These are phyloP conservation scores for Ophiorrhiza pumila DNA, from an alignment of 257 asterid genomes.

Conservation along the genomic window DNA sequence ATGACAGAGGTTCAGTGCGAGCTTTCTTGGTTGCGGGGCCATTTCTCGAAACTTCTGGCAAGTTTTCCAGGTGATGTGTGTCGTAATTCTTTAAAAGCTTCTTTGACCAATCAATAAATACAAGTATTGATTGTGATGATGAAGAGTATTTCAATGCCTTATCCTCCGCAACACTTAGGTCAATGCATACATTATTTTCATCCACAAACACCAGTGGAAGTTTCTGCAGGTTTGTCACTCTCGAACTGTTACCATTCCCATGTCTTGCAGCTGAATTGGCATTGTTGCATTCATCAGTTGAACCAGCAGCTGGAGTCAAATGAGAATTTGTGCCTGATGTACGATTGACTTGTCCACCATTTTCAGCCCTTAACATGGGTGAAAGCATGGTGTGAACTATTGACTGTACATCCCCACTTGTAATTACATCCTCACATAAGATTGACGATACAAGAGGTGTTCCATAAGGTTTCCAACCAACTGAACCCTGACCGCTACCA, in stretches of 20 bases:
- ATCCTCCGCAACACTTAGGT: constrained; percentile 80
- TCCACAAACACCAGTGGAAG: constrained; percentile 96
- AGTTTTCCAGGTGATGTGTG: constrained; percentile 71
- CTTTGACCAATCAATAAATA: constrained; percentile 97
- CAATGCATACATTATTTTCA: constrained; percentile 92
- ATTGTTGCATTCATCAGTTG: constrained; percentile 32
- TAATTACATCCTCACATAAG: constrained; percentile 73
- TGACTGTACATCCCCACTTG: constrained; percentile 78
- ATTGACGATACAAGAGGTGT: constrained; percentile 96
- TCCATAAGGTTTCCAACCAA: constrained; percentile 96
- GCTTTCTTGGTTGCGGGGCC: constrained; percentile 86
- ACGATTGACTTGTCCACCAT: constrained; percentile 28
- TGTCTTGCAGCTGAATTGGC: constrained; percentile 38
- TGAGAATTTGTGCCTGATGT: constrained; percentile 37
- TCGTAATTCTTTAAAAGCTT: constrained; percentile 86
- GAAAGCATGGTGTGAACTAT: constrained; percentile 81
- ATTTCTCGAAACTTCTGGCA: constrained; percentile 78
- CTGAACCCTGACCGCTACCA: constrained; percentile 62
- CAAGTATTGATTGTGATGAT: constrained; percentile 86
- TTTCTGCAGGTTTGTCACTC: constrained; percentile 42
- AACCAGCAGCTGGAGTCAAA: constrained; percentile 30
- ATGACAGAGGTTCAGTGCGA: constrained; percentile 91
- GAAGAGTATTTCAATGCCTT: constrained; percentile 81
- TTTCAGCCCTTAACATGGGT: constrained; percentile 66
- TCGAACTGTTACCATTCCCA: constrained; percentile 48